Evolutionary conservation across 225 moss, liverwort and hornwort species (phyloP).

Genomic region (Antitrichia curtipendula): DNA sequence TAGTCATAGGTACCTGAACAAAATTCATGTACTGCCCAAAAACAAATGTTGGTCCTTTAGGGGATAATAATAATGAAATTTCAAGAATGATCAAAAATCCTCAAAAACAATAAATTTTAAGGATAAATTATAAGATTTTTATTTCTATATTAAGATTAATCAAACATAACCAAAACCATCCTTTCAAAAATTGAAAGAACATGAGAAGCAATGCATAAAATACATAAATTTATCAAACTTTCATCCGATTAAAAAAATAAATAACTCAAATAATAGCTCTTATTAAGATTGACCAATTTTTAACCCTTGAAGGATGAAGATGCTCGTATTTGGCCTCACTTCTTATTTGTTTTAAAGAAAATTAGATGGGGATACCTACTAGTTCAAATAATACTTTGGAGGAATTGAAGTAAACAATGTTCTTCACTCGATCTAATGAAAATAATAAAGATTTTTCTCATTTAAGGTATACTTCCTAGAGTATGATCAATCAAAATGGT

Average conservation of each 20-base stretch:
- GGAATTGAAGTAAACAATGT: accelerated
- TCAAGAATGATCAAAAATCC: not conserved
- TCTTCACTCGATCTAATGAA: not conserved
- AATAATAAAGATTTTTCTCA: not conserved
- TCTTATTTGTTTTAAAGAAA: not conserved
- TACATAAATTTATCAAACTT: not conserved
- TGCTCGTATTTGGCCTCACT: not conserved
- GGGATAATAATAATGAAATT: not conserved
- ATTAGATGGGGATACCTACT: not conserved
- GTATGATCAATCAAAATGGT: not conserved
- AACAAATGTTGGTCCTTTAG: too few relatives aligned
- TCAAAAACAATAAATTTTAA: not conserved
- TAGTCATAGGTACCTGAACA: too few relatives aligned
- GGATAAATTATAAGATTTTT: accelerated
- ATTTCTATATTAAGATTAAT: not conserved
- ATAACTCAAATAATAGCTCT: not conserved
- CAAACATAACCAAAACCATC: accelerated
- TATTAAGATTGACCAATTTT: not conserved
- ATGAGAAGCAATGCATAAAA: not conserved
- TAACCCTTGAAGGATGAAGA: not conserved
- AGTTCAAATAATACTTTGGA: not conserved
- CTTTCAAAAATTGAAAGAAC: not conserved
- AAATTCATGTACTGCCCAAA: too few relatives aligned
- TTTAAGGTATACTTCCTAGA: not conserved
- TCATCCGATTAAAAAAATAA: not conserved